These are phyloP conservation scores for Podospora appendiculata DNA, from an alignment of 495 filamentous ascomycete genomes.

Conservation along the genomic window DNA sequence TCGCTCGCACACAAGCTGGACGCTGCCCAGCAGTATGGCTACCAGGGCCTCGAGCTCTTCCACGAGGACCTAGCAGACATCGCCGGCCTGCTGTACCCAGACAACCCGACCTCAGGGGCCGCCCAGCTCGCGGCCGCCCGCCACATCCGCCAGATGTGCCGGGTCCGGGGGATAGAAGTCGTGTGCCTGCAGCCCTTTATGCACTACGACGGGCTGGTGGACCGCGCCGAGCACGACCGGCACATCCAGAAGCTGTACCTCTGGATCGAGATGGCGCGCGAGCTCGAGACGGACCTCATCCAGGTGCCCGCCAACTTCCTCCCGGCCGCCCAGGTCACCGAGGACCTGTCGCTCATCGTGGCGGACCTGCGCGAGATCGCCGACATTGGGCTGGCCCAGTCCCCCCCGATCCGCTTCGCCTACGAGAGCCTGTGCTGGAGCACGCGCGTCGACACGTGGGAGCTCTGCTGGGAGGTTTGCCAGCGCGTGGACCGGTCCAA, in stretches of 20 bases:
- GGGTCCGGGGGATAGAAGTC: constrained; percentile 50
- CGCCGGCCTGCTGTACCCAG: constrained; percentile 26
- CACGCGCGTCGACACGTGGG: constrained; percentile 65
- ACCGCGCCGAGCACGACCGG: constrained; percentile 50
- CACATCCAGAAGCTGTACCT: constrained; percentile 55
- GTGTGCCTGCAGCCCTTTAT: constrained; percentile 72
- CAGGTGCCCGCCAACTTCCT: constrained; percentile 70
- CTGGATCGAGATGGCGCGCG: constrained; percentile 61
- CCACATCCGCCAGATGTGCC: constrained; percentile 47
- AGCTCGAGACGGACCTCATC: constrained; percentile 61
- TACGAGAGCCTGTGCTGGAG: constrained; percentile 76
- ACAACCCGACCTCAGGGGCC: constrained; percentile 17
- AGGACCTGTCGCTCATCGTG: constrained; percentile 51
- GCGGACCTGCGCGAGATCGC: constrained; percentile 58
- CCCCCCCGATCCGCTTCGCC: constrained; percentile 58
- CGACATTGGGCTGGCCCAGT: constrained; percentile 48
- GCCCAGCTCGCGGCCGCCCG: constrained; percentile 53
- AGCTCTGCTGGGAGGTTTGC: constrained; percentile 63
- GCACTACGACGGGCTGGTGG: constrained; percentile 69
- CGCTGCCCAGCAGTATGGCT: constrained; percentile 55
- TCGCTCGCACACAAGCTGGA: constrained; percentile 56
- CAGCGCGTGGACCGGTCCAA: constrained; percentile 57
- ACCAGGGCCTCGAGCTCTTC: constrained; percentile 70
- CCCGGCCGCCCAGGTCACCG: constrained; percentile 45
- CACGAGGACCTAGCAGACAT: constrained; percentile 68